phyloP scores from a whole-genome alignment of 1,284 basidiomycete species.

The Marasmius oreades region DNA sequence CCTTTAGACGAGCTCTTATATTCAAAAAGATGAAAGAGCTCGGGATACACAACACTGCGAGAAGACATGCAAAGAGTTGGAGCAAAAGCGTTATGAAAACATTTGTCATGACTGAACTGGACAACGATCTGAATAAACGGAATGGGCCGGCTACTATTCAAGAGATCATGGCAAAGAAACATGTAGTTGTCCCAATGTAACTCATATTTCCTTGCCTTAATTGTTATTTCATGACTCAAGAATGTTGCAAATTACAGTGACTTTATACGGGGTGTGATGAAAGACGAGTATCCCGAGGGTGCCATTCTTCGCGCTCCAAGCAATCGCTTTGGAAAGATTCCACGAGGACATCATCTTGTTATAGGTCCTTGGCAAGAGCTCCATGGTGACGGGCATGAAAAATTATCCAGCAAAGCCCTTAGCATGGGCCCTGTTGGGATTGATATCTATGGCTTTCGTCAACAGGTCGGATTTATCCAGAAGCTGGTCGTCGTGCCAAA shows the following conservation, averaged over 20 bases:
- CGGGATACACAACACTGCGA: background rate
- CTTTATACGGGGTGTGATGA: conserved; percentile 8
- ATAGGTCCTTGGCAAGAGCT: conserved; percentile 14
- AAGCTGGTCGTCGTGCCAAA: conserved; percentile 11
- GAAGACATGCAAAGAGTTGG: background rate
- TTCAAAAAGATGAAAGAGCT: background rate
- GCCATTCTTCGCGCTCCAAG: conserved; percentile 4
- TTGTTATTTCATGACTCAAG: background rate
- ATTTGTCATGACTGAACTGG: background rate
- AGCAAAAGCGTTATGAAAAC: background rate
- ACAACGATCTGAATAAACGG: background rate
- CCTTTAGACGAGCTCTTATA: background rate
- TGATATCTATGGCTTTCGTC: conserved; percentile 11
- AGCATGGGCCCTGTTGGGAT: conserved; percentile 15
- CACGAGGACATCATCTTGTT: conserved; percentile 6
- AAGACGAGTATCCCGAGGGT: conserved; percentile 11
- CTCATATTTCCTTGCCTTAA: background rate
- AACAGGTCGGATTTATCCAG: conserved; percentile 4
- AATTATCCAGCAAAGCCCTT: conserved; percentile 8
- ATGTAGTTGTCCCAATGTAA: conserved; percentile 5
- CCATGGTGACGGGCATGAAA: conserved; percentile 17
- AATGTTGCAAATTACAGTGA: conserved; percentile 5
- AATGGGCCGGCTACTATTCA: background rate
- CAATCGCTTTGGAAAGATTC: conserved; percentile 2
- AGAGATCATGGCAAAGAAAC: background rate